These are phyloP conservation scores for Xylariales sp. DNA, from an alignment of 2,329 filamentous ascomycete species.

Conservation along the genomic window DNA sequence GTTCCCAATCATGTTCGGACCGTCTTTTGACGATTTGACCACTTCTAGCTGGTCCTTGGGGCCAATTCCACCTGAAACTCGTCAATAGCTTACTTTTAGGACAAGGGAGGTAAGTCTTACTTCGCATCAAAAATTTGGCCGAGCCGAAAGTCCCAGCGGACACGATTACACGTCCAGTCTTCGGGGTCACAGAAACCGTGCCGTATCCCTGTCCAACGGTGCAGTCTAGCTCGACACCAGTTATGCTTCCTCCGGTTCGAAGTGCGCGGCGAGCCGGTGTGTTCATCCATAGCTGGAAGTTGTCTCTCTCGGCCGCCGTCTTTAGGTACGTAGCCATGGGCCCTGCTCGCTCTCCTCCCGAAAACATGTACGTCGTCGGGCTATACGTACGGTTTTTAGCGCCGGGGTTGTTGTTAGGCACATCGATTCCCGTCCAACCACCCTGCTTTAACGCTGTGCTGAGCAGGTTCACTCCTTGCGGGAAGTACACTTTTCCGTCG, in stretches of 20 bases:
- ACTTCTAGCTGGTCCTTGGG: slow-evolving; percentile 68
- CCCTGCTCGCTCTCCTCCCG: slow-evolving; percentile 72
- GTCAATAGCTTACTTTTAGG: slow-evolving; percentile 27
- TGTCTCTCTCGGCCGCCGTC: slow-evolving; percentile 66
- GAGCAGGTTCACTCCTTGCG: slow-evolving; percentile 72
- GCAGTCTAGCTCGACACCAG: slow-evolving; percentile 74
- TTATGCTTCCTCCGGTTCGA: slow-evolving; percentile 70
- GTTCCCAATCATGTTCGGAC: slow-evolving; percentile 61
- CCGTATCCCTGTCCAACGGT: slow-evolving; percentile 65
- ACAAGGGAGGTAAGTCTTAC: slow-evolving; percentile 46
- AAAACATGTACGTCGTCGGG: slow-evolving; percentile 75
- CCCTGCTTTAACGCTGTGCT: slow-evolving; percentile 66
- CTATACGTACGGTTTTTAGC: slow-evolving; percentile 74
- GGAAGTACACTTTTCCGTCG: slow-evolving; percentile 73
- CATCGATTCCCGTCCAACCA: slow-evolving; percentile 72
- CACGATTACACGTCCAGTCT: slow-evolving; percentile 74
- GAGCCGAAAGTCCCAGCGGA: slow-evolving; percentile 77
- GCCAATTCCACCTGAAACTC: slow-evolving; percentile 66
- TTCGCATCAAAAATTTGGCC: slow-evolving; percentile 75
- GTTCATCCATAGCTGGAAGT: slow-evolving; percentile 76
- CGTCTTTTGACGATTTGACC: slow-evolving; percentile 62
- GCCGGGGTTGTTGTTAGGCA: slow-evolving; percentile 66
- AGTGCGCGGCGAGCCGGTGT: slow-evolving; percentile 75
- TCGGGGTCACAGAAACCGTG: slow-evolving; percentile 68
- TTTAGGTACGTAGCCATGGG: slow-evolving; percentile 78